Evolutionary conservation across 306 rosid genomes (phyloP), one percentile per base, ranked within the genome.

Genomic region (Castanea crenata): DNA sequence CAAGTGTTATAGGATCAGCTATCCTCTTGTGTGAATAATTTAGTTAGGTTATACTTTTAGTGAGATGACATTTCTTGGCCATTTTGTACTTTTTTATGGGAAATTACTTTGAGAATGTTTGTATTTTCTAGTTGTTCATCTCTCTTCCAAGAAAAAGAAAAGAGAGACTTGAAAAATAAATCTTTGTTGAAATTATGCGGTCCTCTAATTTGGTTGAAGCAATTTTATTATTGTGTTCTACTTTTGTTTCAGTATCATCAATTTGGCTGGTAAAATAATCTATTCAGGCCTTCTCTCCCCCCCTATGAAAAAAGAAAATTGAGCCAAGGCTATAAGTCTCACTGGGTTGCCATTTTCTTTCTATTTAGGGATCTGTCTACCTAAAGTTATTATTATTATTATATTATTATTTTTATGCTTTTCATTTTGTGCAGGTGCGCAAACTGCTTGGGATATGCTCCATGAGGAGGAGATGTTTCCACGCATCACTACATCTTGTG

Each of bases 381-480:
- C 69, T 29, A 63, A 12, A 5, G 38, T 63, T 63, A 27, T 8
- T 7, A 27, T 62, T 34, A 62, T 38, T 38, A 38, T 38, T 38
- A 1, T 38, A 25, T 25, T 25, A 1, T 25, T 25, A 25, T 25
- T 9, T 54, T 52, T 62, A 73, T 76, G 35, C 41, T 46, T 81
- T 27, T 72, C 29, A 16, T 75, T 68, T 71, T 59, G 18, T 83
- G 68, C 69, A 95, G 96, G 93, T 84, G 96, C 88, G 23, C 94
- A 90, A 88, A 93, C 90, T 78, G 98, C 99, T 38, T 93, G 99
- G 97, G 92, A 90, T 71, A 88, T 95, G 93, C 91, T 91, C 69
- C 91, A 87, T 62, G 97, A 92, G 76, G 98, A 95, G 82, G 83
- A 81, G 51, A 83, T 87, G 55, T 74, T 84, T 79, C 83, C 89